These are phyloP conservation scores for Pezicula neosporulosa DNA, from an alignment of 2,329 filamentous ascomycete species.

Conservation along the genomic window DNA sequence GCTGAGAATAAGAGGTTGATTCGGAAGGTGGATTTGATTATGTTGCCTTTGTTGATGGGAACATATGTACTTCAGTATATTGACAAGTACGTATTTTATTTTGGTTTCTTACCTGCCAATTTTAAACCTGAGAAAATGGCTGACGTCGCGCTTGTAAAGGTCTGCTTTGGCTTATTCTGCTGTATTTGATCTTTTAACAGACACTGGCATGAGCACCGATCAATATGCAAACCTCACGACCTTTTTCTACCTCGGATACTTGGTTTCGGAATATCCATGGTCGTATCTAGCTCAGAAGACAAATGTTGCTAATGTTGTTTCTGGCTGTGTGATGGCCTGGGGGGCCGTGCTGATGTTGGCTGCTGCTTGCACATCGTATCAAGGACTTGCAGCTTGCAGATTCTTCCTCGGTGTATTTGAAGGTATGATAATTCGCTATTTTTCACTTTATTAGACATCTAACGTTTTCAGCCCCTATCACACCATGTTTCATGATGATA, in stretches of 20 bases:
- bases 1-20: constrained; percentile 26
- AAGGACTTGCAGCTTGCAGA: constrained; percentile 56
- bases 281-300: constrained; percentile 30
- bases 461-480: constrained; percentile 47
- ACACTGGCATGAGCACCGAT: constrained; percentile 35
- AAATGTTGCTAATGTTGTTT: constrained; percentile 54
- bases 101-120: too few species aligned
- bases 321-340: constrained; percentile 55
- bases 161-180: constrained; percentile 30
- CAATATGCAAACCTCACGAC: constrained; percentile 44
- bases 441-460: background rate
- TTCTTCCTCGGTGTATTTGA: constrained; percentile 67
- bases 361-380: constrained; percentile 54
- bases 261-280: constrained; percentile 4
- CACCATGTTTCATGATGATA: constrained; percentile 63
- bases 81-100: constrained; percentile 38
- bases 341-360: constrained; percentile 55
- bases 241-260: constrained; percentile 39
- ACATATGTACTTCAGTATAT: constrained; percentile 52
- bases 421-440: constrained; percentile 46
- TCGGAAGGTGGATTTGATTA: constrained; percentile 44
- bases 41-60: constrained; percentile 48
- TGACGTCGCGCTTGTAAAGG: too few species aligned
- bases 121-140: too few species aligned
- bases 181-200: constrained; percentile 42